Percentiles rank a stretch among this genome's conserved stretches.
These are phyloP conservation scores for Phytophthora hybrid DNA, from an alignment of 352 stramenopile genomes.

Conservation along the genomic window DNA sequence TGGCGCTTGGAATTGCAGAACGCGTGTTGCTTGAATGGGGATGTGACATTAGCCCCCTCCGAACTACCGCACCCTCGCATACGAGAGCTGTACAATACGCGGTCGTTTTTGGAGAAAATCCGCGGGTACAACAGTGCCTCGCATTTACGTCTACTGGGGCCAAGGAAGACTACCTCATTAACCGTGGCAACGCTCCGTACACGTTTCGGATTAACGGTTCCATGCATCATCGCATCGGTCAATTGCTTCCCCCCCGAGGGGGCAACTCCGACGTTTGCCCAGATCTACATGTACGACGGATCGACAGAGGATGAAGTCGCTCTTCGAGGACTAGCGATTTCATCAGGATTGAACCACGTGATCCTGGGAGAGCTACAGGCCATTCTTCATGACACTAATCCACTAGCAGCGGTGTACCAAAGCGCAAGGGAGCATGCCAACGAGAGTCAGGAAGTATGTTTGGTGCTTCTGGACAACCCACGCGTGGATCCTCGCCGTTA, in stretches of 20 bases:
- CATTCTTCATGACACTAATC: neutral
- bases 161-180: neutral
- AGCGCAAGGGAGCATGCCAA: neutral
- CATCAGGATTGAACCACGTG: neutral
- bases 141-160: conserved; percentile 3
- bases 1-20: neutral
- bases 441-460: neutral
- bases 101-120: neutral
- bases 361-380: neutral
- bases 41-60: neutral
- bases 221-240: neutral
- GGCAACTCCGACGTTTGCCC: neutral
- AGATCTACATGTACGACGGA: conserved; percentile 10
- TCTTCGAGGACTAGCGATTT: neutral
- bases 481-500: neutral
- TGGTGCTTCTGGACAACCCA: neutral
- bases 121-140: neutral
- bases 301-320: neutral
- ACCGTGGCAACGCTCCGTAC: neutral
- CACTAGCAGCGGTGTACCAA: neutral
- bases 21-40: neutral
- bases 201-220: conserved; percentile 2
- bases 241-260: neutral
- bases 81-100: neutral
- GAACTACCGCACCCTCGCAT: neutral